phyloP scores from a whole-genome alignment of 306 rosid genomes.

The Parietaria judaica region DNA sequence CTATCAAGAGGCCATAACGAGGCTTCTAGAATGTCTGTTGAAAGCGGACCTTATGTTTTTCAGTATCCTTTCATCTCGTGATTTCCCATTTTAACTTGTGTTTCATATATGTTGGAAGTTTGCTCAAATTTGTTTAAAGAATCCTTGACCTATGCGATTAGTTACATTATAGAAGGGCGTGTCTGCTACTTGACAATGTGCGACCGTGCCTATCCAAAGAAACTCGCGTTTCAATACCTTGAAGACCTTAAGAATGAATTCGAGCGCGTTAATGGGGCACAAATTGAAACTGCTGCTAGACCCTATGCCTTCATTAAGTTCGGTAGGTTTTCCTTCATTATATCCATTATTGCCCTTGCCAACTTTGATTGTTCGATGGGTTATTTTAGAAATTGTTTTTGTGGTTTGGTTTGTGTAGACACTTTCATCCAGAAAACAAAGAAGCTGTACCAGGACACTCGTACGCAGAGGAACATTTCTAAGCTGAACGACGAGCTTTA shows the following conservation, averaged over 20 bases:
- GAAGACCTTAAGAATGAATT: conserved; percentile 96
- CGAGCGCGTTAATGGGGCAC: conserved; percentile 86
- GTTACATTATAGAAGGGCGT: conserved; percentile 90
- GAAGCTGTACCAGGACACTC: conserved; percentile 98
- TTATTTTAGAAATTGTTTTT: conserved; percentile 20
- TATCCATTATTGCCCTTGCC: not conserved
- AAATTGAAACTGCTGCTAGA: conserved; percentile 98
- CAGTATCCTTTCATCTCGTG: conserved; percentile 62
- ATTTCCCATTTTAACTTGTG: not conserved
- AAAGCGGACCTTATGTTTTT: conserved; percentile 81
- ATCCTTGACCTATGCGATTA: conserved; percentile 53
- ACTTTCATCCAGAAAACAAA: conserved; percentile 92
- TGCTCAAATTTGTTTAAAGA: conserved; percentile 8
- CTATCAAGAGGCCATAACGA: conserved; percentile 81
- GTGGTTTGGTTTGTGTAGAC: conserved; percentile 31
- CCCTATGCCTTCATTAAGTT: conserved; percentile 99
- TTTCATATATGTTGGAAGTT: not conserved
- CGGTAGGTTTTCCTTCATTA: conserved; percentile 43
- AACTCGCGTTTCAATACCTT: conserved; percentile 97
- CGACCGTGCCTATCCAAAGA: conserved; percentile 96
- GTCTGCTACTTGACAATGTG: conserved; percentile 99
- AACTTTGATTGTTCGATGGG: conserved; percentile 6
- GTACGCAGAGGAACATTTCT: conserved; percentile 89
- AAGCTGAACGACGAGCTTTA: conserved; percentile 97
- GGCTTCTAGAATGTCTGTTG: conserved; percentile 93